Conservation (phyloP, 2,329 filamentous ascomycete species). For the Coniochaeta ligniaria region DNA sequence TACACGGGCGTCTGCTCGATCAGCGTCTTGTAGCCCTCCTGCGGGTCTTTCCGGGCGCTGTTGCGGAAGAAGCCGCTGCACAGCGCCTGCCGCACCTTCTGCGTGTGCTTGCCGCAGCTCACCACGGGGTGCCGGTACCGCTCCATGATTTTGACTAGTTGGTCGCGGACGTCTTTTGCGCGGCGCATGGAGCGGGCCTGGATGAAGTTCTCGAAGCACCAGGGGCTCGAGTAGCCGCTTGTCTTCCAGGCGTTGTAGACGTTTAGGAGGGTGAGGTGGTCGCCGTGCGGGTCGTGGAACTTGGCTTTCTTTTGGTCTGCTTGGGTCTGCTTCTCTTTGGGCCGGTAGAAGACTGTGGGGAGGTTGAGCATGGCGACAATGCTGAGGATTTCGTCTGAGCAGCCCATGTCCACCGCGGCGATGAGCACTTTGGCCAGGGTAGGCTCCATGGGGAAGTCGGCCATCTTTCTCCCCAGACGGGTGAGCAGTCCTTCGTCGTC, state of each 20-base stretch:
- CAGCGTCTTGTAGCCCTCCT: constrained; percentile 95
- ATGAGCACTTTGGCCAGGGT: constrained; percentile 87
- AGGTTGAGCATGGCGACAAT: constrained; percentile 94
- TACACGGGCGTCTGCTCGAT: constrained; percentile 94
- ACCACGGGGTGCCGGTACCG: constrained; percentile 77
- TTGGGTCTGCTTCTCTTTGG: constrained; percentile 93
- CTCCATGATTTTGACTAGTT: constrained; percentile 89
- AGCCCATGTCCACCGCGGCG: constrained; percentile 76
- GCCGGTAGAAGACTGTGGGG: constrained; percentile 83
- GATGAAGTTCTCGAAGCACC: constrained; percentile 98
- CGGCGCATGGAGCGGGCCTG: constrained; percentile 84
- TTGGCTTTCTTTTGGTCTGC: constrained; percentile 97
- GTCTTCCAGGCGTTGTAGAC: constrained; percentile 97
- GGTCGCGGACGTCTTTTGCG: constrained; percentile 85
- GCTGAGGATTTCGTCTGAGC: constrained; percentile 87
- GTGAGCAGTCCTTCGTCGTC: constrained; percentile 95
- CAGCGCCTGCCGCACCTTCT: constrained; percentile 79
- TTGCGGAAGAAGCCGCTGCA: constrained; percentile 96
- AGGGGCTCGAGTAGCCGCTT: constrained; percentile 72
- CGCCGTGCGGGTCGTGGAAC: constrained; percentile 91
- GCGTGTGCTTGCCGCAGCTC: constrained; percentile 81
- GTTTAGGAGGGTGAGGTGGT: constrained; percentile 91
- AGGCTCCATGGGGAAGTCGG: constrained; percentile 97
- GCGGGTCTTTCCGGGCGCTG: constrained; percentile 86
- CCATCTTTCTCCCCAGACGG: constrained; percentile 90